Evolutionary conservation across 2,329 filamentous ascomycete genomes (phyloP), one percentile per base, ranked within the genome.

Genomic region (Dendrostoma leiphaemia): DNA sequence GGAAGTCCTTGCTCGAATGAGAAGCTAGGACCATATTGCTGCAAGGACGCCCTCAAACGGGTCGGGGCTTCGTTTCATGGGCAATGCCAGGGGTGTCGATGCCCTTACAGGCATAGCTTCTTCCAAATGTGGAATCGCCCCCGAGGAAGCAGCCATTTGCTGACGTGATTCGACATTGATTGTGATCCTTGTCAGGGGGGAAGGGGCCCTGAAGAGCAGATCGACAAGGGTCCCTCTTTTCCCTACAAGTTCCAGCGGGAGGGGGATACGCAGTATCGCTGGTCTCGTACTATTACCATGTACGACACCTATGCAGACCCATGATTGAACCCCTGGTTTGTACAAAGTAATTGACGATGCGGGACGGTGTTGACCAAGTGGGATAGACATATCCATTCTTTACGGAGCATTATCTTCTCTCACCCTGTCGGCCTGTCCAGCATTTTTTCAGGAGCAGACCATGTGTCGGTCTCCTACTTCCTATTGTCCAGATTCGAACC

Each of bases 391-490:
- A n/a, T n/a, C n/a, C n/a, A n/a, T n/a, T n/a, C n/a, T n/a, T n/a
- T n/a, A n/a, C n/a, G n/a, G n/a, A n/a, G n/a, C n/a, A n/a, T n/a
- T n/a, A n/a, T n/a, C n/a, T n/a, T n/a, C n/a, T n/a, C n/a, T n/a
- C n/a, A n/a, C n/a, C n/a, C n/a, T n/a, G n/a, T n/a, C n/a, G n/a
- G n/a, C n/a, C n/a, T n/a, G n/a, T n/a, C n/a, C n/a, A n/a, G n/a
- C n/a, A n/a, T n/a, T 38, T 43, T 34, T 37, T 21, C 8, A 62
- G 62, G 62, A 67, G 65, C 65, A 67, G 67, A 68, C 68, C 67
- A 72, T 74, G 73, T 73, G 70, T 74, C 67, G 63, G 65, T 64
- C 58, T 54, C 55, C 56, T 59, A 41, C 32, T 43, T 45, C 29
- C 49, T 49, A 37, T 51, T 47, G 54, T 38, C 47, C 48, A 51